Conservation (phyloP, 305 asterid species). For the Solanum hybrid region DNA sequence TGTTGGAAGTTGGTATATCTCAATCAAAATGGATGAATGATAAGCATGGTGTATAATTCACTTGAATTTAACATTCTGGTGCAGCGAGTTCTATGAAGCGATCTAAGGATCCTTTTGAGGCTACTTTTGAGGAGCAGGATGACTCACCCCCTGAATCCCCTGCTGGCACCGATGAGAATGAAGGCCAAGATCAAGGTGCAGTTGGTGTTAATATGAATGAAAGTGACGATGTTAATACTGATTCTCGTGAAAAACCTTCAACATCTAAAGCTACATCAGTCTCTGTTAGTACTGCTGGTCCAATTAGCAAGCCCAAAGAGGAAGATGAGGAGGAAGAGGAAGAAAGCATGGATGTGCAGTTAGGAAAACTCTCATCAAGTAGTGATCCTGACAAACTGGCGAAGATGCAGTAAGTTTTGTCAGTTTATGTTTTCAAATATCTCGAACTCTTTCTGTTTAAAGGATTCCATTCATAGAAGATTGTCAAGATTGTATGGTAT, state of each 20-base stretch:
- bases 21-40: not conserved
- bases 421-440: not conserved
- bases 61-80: not conserved
- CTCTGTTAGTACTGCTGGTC: slow-evolving; percentile 25
- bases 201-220: slow-evolving; percentile 19
- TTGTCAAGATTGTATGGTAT: not conserved
- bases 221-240: slow-evolving; percentile 26
- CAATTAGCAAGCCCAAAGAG: slow-evolving; percentile 49
- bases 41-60: not conserved
- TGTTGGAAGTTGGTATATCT: not conserved
- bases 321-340: slow-evolving; percentile 95
- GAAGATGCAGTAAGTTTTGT: slow-evolving; percentile 75
- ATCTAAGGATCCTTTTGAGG: slow-evolving; percentile 95
- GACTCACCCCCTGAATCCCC: slow-evolving; percentile 91
- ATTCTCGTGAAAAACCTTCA: slow-evolving; percentile 32
- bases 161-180: slow-evolving; percentile 51
- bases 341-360: slow-evolving; percentile 85
- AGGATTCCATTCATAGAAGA: not conserved
- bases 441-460: not conserved
- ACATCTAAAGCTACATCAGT: slow-evolving; percentile 21
- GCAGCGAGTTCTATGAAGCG: slow-evolving; percentile 44
- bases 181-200: slow-evolving; percentile 39
- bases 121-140: slow-evolving; percentile 83
- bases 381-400: slow-evolving; percentile 83
- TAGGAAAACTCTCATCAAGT: slow-evolving; percentile 49